Evolutionary conservation across 306 rosid species (phyloP).

Genomic region (Carpinus viminea): DNA sequence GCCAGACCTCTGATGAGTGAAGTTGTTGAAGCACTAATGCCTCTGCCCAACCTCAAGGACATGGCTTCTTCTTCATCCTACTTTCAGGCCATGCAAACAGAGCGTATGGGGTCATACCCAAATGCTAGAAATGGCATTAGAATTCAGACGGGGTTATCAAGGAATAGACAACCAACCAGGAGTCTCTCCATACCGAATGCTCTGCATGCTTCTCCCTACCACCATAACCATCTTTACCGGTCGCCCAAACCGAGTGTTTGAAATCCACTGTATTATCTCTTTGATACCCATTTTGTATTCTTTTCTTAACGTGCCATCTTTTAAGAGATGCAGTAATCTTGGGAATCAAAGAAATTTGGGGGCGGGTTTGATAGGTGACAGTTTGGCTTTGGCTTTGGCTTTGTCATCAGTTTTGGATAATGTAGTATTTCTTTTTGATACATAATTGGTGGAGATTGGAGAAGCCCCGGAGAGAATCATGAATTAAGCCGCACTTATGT

Average conservation of each 20-base stretch:
- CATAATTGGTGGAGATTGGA: not conserved
- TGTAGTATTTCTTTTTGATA: not conserved
- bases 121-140: constrained; percentile 17
- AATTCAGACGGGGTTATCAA: constrained; percentile 13
- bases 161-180: constrained; percentile 33
- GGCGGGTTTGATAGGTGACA: constrained; percentile 9
- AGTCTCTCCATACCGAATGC: constrained; percentile 36
- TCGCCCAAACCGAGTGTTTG: constrained; percentile 26
- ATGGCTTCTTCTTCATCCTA: constrained; percentile 32
- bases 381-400: not conserved
- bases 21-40: constrained; percentile 39
- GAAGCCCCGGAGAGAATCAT: not conserved
- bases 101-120: constrained; percentile 26
- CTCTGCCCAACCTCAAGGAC: constrained; percentile 30
- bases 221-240: constrained; percentile 26
- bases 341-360: not conserved
- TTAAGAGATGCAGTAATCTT: not conserved
- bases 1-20: constrained; percentile 64
- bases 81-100: constrained; percentile 19
- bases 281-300: not conserved
- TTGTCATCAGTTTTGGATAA: not conserved
- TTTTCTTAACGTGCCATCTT: not conserved
- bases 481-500: not conserved
- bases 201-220: constrained; percentile 29
- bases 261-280: not conserved